A percentile compares a stretch with the other conserved stretches of the same genome.
Conservation (phyloP, 257 asterid genomes). For the Gentiana straminea region DNA sequence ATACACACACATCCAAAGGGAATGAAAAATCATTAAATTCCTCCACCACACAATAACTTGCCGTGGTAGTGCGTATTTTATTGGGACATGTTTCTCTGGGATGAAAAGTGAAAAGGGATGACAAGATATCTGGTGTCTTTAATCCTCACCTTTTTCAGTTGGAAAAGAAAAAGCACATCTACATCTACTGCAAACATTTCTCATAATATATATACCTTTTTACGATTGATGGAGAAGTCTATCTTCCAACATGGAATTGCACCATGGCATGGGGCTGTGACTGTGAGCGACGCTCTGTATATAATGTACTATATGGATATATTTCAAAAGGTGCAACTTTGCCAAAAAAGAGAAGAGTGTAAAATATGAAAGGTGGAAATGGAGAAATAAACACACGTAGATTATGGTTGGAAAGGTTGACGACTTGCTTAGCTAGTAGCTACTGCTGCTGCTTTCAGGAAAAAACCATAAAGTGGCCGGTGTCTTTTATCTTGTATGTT, state of each 20-base stretch:
- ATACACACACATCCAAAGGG: too few relatives aligned
- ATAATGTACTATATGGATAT: background rate
- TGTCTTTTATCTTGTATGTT: background rate
- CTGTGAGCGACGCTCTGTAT: conserved; percentile 14
- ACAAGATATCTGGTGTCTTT: too few relatives aligned
- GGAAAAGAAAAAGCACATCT: too few relatives aligned
- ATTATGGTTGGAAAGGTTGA: conserved; percentile 60
- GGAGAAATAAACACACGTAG: conserved; percentile 42
- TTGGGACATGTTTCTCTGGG: too few relatives aligned
- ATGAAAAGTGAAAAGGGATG: too few relatives aligned
- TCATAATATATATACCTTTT: conserved; percentile 1
- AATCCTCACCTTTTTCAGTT: too few relatives aligned
- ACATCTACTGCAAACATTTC: too few relatives aligned
- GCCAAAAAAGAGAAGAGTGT: conserved; percentile 14
- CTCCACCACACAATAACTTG: too few relatives aligned
- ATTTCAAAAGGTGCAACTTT: conserved; percentile 40
- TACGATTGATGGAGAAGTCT: conserved; percentile 2
- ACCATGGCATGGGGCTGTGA: conserved; percentile 22
- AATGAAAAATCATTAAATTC: too few relatives aligned
- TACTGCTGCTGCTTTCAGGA: conserved; percentile 1
- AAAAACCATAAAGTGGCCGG: conserved; percentile 15
- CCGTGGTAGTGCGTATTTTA: too few relatives aligned
- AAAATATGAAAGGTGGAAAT: conserved; percentile 27
- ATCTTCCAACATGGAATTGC: conserved; percentile 45
- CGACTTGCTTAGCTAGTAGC: conserved; percentile 3